Evolutionary conservation across 2,329 filamentous ascomycete species (phyloP).

Genomic region (Tolypocladium endophyticum): DNA sequence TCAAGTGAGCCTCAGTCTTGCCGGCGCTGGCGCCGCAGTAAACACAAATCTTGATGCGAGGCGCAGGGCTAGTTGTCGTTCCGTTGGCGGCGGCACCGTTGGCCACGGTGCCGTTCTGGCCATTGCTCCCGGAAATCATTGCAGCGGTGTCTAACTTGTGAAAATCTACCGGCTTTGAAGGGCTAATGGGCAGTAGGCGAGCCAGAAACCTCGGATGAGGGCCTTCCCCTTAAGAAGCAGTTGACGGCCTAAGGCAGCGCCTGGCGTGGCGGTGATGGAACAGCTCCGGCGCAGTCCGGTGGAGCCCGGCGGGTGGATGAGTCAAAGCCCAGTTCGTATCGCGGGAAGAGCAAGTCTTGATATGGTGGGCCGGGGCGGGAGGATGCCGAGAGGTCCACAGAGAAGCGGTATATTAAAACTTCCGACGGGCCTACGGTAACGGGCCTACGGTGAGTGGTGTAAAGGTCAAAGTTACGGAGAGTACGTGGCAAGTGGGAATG

Average conservation of each 20-base stretch:
- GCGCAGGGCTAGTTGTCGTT: slow-evolving; percentile 11
- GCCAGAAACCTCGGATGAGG: not conserved
- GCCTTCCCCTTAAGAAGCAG: not conserved
- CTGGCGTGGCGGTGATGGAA: not conserved
- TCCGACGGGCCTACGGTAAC: not conserved
- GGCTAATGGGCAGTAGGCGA: not conserved
- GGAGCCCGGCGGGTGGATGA: not conserved
- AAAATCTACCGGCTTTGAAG: not conserved
- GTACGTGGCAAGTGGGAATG: not conserved
- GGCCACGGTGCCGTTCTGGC: not conserved
- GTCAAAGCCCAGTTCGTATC: not conserved
- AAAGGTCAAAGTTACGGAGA: not conserved
- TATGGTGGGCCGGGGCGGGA: not conserved
- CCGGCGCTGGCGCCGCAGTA: slow-evolving; percentile 84
- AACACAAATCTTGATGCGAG: slow-evolving; percentile 67
- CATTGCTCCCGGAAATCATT: slow-evolving; percentile 14
- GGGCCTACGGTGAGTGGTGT: not conserved
- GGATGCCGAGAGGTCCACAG: not conserved
- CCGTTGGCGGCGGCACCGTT: slow-evolving; percentile 11
- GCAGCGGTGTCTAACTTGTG: not conserved
- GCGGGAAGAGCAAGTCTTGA: not conserved
- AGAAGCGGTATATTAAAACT: not conserved
- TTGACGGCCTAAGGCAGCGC: not conserved
- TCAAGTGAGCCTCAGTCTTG: slow-evolving; percentile 61
- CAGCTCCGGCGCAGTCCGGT: not conserved